Conservation (phyloP, 2,329 filamentous ascomycete species). For the Raffaelea ambrosiae region DNA sequence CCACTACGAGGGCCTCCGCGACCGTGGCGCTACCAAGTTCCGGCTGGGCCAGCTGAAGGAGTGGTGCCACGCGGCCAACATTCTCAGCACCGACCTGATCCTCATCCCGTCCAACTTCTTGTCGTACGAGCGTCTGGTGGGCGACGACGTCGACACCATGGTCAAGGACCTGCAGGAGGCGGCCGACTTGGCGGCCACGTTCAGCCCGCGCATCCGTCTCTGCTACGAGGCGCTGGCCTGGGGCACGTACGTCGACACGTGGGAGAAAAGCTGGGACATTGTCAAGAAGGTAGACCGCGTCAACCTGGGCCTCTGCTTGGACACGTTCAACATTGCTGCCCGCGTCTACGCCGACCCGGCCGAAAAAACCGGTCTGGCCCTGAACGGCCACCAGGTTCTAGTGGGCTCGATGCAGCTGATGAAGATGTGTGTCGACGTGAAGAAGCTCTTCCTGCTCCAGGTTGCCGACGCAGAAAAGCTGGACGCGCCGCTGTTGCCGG, state of each 20-base stretch:
- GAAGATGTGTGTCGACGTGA: slow-evolving; percentile 33
- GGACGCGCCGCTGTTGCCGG: slow-evolving; percentile 33
- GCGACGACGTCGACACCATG: slow-evolving; percentile 36
- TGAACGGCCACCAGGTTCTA: slow-evolving; percentile 37
- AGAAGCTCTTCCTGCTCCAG: slow-evolving; percentile 55
- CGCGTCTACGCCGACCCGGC: slow-evolving; percentile 49
- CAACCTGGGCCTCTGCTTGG: slow-evolving; percentile 55
- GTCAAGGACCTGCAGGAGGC: slow-evolving; percentile 43
- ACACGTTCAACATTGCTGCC: slow-evolving; percentile 56
- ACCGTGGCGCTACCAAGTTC: slow-evolving; percentile 35
- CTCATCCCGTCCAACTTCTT: slow-evolving; percentile 55
- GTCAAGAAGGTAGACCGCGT: slow-evolving; percentile 41
- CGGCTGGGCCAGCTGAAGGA: slow-evolving; percentile 45
- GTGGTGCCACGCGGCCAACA: slow-evolving; percentile 49
- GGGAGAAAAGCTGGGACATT: slow-evolving; percentile 50
- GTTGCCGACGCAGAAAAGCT: slow-evolving; percentile 52
- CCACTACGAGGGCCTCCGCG: slow-evolving; percentile 53
- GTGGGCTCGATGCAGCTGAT: slow-evolving; percentile 35
- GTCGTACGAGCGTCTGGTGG: slow-evolving; percentile 14
- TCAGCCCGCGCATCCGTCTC: slow-evolving; percentile 41
- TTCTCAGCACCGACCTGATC: slow-evolving; percentile 51
- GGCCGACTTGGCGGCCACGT: slow-evolving; percentile 44
- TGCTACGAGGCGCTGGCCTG: slow-evolving; percentile 54
- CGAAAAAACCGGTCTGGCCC: slow-evolving; percentile 28
- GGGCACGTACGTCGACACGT: slow-evolving; percentile 50